Percentiles rank a stretch among this genome's conserved stretches.
Evolutionary conservation across 1,284 basidiomycete genomes (phyloP).

Genomic region (Fomitiporia mediterranea): DNA sequence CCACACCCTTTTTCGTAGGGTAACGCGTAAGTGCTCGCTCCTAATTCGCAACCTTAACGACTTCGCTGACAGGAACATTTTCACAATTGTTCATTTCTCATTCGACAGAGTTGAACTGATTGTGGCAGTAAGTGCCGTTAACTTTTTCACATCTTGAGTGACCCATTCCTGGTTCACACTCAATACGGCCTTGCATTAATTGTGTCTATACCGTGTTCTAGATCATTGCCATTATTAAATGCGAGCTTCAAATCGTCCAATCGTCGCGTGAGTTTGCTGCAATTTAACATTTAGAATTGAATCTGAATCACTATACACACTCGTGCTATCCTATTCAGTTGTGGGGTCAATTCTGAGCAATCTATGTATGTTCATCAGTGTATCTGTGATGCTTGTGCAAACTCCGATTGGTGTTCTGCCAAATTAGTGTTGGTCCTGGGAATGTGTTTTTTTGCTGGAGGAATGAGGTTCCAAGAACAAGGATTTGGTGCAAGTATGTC

Average conservation of each 20-base stretch:
- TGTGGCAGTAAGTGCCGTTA: slow-evolving; percentile 53
- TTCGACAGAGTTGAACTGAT: slow-evolving; percentile 68
- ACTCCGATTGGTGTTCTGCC: slow-evolving; percentile 22
- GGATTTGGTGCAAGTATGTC: slow-evolving; percentile 65
- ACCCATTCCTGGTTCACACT: slow-evolving; percentile 13
- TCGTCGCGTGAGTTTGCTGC: slow-evolving; percentile 55
- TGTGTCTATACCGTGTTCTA: slow-evolving; percentile 31
- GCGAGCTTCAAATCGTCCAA: slow-evolving; percentile 80
- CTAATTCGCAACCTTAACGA: not conserved
- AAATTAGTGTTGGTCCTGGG: slow-evolving; percentile 61
- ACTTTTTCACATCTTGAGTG: slow-evolving; percentile 19
- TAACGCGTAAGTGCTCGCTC: slow-evolving; percentile 58
- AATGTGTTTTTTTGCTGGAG: slow-evolving; percentile 79
- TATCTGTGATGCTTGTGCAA: not conserved
- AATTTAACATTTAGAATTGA: too few species aligned
- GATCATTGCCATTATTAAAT: slow-evolving; percentile 80
- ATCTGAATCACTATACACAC: too few species aligned
- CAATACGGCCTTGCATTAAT: not conserved
- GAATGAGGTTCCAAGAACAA: slow-evolving; percentile 72
- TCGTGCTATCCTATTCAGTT: slow-evolving; percentile 41
- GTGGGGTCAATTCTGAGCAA: slow-evolving; percentile 79
- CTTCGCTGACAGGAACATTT: not conserved
- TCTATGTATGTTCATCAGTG: slow-evolving; percentile 40
- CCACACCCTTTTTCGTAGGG: slow-evolving; percentile 40
- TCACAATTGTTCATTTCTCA: slow-evolving; percentile 1